These are phyloP conservation scores for Ceriops tagal DNA, from an alignment of 345 rosid genomes.

Conservation along the genomic window DNA sequence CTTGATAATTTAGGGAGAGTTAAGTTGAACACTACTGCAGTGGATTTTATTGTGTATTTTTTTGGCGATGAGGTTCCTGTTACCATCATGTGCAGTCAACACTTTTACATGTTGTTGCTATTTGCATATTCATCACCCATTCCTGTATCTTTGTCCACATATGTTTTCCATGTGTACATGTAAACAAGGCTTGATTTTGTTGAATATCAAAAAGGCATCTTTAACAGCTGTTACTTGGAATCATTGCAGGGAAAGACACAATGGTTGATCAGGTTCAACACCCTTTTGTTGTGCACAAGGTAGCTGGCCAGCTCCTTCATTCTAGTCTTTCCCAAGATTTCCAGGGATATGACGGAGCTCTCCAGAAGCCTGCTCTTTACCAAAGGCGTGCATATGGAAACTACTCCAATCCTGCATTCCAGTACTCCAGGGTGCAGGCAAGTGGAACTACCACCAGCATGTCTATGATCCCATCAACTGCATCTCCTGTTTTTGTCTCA, in stretches of 20 bases:
- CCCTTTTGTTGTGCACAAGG: constrained; percentile 64
- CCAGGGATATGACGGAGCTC: constrained; percentile 35
- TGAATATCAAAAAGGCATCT: not conserved
- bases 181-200: not conserved
- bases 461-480: constrained; percentile 25
- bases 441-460: constrained; percentile 28
- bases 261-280: constrained; percentile 82
- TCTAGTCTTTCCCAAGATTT: constrained; percentile 44
- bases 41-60: no score
- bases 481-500: constrained; percentile 21
- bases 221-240: not conserved
- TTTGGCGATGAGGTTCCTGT: not conserved
- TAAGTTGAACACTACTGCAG: no score
- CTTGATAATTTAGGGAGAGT: no score
- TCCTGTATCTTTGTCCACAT: not conserved
- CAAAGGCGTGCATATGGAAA: constrained; percentile 58
- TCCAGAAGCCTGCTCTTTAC: constrained; percentile 46
- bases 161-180: no score
- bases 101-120: no score
- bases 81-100: no score
- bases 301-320: constrained; percentile 56
- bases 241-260: constrained; percentile 40
- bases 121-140: not conserved
- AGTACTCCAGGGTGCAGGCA: constrained; percentile 34
- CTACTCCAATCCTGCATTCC: constrained; percentile 66